Base-by-base conservation (phyloP, 2,329 filamentous ascomycete species). In the Chaetomium sp. region DNA sequence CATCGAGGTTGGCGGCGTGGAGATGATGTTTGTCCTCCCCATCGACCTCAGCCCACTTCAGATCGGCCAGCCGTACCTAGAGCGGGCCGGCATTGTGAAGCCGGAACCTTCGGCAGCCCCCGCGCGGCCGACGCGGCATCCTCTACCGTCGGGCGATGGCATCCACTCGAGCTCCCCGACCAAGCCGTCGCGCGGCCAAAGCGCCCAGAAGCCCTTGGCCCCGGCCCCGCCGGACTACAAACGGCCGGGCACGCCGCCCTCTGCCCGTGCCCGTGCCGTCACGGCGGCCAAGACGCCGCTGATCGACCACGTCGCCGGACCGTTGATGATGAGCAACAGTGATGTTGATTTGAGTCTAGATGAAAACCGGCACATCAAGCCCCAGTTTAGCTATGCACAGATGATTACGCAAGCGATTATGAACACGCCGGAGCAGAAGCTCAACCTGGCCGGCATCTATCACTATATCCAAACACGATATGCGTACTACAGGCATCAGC, bases 1-100 rank as follows among this genome's bases (percentile, higher is more conserved):
- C 51, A 89, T 99, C 64, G 93, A 97, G 74, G 91, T 98, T 73
- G 90, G 90, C 71, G 91, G 91, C 60, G 91, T 95, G 0, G 94
- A 99, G 80, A 99, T 99, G 95, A 94, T 98, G 83, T 99, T 99
- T 77, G 92, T 97, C 56, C 86, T 96, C n/a, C 94, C 95, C 0
- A 87, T 87, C 27, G 89, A 91, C 69, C 82, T 86, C 54, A 82
- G 81, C 63, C 85, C 86, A 27, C 82, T 93, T 29, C 82, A 85
- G 55, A 88, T 96, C 66, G 86, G 90, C 73, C 83, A 83, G 25
- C 85, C 80, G 72, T 93, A 90, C 73, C 83, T 91, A 19, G 85
- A 90, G 70, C 87, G 90, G 54, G 88, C 90, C 35, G 83, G 86
- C 29, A 79, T 88, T 35, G 75, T 78, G 56, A 73, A 72, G 56